Conservation (phyloP, 371 early-diverging fungal species). For the Apophysomyces ossiformis region DNA sequence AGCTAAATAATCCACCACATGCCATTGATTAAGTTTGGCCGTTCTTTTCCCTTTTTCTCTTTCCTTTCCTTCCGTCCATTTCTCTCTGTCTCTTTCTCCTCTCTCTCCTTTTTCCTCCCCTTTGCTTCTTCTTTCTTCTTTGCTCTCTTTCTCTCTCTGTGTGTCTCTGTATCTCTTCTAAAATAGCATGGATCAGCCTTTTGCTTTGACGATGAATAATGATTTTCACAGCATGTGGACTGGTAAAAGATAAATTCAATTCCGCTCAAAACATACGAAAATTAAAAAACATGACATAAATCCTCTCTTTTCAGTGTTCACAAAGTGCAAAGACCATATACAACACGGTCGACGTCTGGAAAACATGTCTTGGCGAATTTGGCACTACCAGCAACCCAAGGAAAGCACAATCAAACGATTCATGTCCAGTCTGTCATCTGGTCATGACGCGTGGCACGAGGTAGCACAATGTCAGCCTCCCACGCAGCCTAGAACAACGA, state of each 20-base stretch:
- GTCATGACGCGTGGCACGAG: slow-evolving; percentile 31
- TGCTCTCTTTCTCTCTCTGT: too few species aligned
- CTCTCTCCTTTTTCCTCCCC: not conserved
- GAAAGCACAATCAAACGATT: slow-evolving; percentile 14
- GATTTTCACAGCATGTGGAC: slow-evolving; percentile 10
- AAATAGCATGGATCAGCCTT: not conserved
- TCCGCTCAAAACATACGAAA: too few species aligned
- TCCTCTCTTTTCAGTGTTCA: slow-evolving; percentile 4
- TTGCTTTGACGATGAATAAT: slow-evolving; percentile 5
- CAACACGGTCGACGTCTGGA: slow-evolving; percentile 14
- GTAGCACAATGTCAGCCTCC: slow-evolving; percentile 16
- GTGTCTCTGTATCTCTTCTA: too few species aligned
- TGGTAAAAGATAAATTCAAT: not conserved
- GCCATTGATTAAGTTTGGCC: slow-evolving; percentile 9
- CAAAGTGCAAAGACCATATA: slow-evolving; percentile 17
- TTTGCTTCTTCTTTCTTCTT: not conserved
- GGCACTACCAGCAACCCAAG: slow-evolving; percentile 14
- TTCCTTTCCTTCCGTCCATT: not conserved
- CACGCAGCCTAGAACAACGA: slow-evolving; percentile 15
- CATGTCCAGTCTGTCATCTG: slow-evolving; percentile 28
- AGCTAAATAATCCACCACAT: slow-evolving; percentile 5
- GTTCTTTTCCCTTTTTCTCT: not conserved
- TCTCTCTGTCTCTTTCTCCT: not conserved
- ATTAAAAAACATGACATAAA: not conserved
- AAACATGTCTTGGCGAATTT: slow-evolving; percentile 19